Evolutionary conservation across 2,329 filamentous ascomycete genomes (phyloP), one percentile per base, ranked within the genome.

Genomic region (Niveomyces coronatus): DNA sequence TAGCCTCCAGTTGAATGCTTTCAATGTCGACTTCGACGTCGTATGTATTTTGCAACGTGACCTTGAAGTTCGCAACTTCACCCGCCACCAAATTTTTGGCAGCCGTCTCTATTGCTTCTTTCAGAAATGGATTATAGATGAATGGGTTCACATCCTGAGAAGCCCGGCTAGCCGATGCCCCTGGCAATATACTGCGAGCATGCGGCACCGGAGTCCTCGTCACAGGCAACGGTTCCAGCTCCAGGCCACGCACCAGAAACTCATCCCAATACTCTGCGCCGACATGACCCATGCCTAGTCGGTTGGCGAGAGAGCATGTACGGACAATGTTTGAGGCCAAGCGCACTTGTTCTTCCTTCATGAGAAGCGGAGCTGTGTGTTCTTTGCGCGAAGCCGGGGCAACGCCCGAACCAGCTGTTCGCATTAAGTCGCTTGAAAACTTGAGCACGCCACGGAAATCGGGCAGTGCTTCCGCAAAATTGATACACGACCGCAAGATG

Each of bases 201-300:
- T 87, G 83, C 5, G 80, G 70, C 36, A 85, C 71, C 0, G 85
- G 80, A 13, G 71, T 70, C 46, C 74, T 71, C 9, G 71, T 69
- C 29, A 66, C 60, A 9, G 77, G 65, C 26, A 76, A 58, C 17
- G 82, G 67, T 35, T 87, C 75, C 30, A 94, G 64, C 39, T 79
- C 74, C 48, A 94, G 66, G 45, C 78, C 78, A 35, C 91, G 79
- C 32, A 98, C 72, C 8, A 98, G 67, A 49, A 96, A 96, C 52
- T 94, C 86, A 56, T 98, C 91, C 91, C 91, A 98, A 54, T 95
- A 98, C 48, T 91, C 83, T 5, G 86, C 87, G 37, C 78, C 71
- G 29, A 89, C 60, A 40, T 81, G 63, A 5, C 71, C 64, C 19
- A 87, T 63, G 1, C 87, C 87, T 18, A 95, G 61, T 42, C 83